Percentiles rank a stretch among this genome's conserved stretches.
Conservation (phyloP, 371 early-diverging fungal species). For the Spraguea lophii region DNA sequence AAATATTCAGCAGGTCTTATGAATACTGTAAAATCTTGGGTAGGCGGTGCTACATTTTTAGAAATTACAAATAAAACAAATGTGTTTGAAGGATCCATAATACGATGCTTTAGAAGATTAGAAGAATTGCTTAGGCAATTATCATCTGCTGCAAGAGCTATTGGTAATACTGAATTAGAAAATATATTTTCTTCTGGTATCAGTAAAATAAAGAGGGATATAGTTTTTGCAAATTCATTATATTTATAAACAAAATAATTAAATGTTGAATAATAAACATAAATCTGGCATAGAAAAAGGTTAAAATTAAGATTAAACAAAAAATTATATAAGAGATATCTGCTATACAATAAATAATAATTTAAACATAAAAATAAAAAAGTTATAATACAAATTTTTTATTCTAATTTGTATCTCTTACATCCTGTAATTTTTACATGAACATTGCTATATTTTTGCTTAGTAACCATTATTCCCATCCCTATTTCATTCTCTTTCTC, state of each 20-base stretch:
- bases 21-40: constrained; percentile 92
- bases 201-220: constrained; percentile 80
- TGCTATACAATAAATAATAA: too few relatives aligned
- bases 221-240: constrained; percentile 84
- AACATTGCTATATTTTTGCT: too few relatives aligned
- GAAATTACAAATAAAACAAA: constrained; percentile 83
- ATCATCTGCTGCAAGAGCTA: constrained; percentile 70
- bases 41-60: constrained; percentile 71
- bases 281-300: too few relatives aligned
- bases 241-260: constrained; percentile 54
- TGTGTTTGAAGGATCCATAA: constrained; percentile 84
- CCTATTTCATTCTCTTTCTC: too few relatives aligned
- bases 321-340: too few relatives aligned
- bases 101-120: constrained; percentile 71
- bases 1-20: constrained; percentile 55
- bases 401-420: too few relatives aligned
- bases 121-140: constrained; percentile 89
- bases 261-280: background rate
- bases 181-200: constrained; percentile 82
- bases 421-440: too few relatives aligned
- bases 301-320: too few relatives aligned
- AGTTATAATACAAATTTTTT: too few relatives aligned
- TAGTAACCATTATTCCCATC: too few relatives aligned
- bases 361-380: too few relatives aligned
- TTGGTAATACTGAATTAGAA: constrained; percentile 86